These are phyloP conservation scores for Schizochytrium sp. DNA, from an alignment of 108 stramenopile species.

Conservation along the genomic window DNA sequence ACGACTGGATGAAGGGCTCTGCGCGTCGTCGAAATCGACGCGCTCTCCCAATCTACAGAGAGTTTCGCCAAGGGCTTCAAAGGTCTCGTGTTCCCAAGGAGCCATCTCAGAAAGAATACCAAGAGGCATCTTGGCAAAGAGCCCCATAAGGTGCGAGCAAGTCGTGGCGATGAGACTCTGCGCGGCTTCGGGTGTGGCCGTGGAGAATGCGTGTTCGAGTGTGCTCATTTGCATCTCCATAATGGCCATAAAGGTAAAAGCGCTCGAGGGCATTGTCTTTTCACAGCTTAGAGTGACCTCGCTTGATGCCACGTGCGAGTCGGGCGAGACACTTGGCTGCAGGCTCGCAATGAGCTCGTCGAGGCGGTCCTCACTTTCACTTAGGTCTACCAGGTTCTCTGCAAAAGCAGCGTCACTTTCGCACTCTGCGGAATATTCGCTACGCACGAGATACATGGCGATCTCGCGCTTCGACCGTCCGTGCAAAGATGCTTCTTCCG, in stretches of 20 bases:
- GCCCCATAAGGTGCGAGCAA: not conserved
- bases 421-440: not conserved
- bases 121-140: not conserved
- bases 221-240: constrained; percentile 1
- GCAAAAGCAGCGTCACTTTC: not conserved
- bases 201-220: not conserved
- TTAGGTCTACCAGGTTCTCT: not conserved
- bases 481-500: not conserved
- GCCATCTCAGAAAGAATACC: not conserved
- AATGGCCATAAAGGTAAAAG: not conserved
- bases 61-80: not conserved
- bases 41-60: not conserved
- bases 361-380: not conserved
- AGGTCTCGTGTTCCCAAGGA: not conserved
- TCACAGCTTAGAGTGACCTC: not conserved
- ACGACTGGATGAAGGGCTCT: not conserved
- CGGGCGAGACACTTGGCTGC: not conserved
- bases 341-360: not conserved
- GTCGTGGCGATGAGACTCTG: not conserved
- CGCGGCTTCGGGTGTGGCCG: too few species aligned
- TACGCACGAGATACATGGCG: not conserved
- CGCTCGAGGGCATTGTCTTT: not conserved
- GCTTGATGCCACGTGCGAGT: not conserved
- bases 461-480: not conserved
- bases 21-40: not conserved